These are phyloP conservation scores for Silybum marianum DNA, from an alignment of 129 eudicot species.

Conservation along the genomic window DNA sequence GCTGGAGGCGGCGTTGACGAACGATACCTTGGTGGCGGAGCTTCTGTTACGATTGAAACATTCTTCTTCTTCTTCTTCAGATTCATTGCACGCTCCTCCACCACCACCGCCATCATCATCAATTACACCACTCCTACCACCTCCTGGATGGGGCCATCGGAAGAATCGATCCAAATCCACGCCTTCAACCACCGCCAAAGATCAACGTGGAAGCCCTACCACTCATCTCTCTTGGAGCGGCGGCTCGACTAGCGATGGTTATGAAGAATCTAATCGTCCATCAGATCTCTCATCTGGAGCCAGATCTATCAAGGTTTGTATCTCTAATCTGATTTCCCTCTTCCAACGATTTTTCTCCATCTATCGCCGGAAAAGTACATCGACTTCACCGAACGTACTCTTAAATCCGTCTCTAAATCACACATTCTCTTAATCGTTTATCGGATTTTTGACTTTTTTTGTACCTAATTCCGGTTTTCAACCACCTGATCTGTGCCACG, in stretches of 20 bases:
- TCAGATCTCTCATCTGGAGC: slow-evolving; percentile 41
- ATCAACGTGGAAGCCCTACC: slow-evolving; percentile 57
- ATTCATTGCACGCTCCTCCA: not conserved
- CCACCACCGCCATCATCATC: not conserved
- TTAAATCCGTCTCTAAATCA: not conserved
- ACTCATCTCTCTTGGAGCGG: slow-evolving; percentile 71
- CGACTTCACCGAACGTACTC: not conserved
- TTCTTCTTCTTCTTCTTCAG: slow-evolving; percentile 25
- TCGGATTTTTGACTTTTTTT: not conserved
- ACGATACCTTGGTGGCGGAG: slow-evolving; percentile 51
- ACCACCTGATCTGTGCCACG: slow-evolving; percentile 23
- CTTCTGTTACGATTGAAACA: slow-evolving; percentile 44
- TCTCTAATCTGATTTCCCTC: not conserved
- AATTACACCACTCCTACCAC: slow-evolving; percentile 4
- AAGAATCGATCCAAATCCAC: slow-evolving; percentile 48
- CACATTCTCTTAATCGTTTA: not conserved
- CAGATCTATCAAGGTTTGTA: slow-evolving; percentile 67
- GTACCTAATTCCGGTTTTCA: not conserved
- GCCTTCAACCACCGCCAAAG: slow-evolving; percentile 22
- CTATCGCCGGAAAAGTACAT: not conserved
- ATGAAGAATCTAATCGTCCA: slow-evolving; percentile 40
- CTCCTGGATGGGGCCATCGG: slow-evolving; percentile 52
- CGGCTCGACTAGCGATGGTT: slow-evolving; percentile 47
- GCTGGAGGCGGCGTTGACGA: slow-evolving; percentile 36
- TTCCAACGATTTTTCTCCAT: not conserved